These are phyloP conservation scores for Sicyos baderoa DNA, from an alignment of 306 rosid species.

Conservation along the genomic window DNA sequence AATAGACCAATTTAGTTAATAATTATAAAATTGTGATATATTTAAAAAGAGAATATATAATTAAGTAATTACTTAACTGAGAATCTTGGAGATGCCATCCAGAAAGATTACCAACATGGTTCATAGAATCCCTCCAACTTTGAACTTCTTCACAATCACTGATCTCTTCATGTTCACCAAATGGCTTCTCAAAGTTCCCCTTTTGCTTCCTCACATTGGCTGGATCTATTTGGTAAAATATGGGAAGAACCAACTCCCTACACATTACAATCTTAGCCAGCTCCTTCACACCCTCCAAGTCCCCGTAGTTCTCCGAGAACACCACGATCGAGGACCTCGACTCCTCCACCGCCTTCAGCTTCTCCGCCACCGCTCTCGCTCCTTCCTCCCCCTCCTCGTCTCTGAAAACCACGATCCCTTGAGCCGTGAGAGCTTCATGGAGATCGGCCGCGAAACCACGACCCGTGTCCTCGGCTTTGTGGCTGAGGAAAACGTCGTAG, in stretches of 20 bases:
- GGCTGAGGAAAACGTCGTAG: conserved; percentile 27
- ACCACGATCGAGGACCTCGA: conserved; percentile 39
- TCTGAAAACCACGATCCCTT: conserved; percentile 30
- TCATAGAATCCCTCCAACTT: conserved; percentile 32
- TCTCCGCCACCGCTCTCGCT: conserved; percentile 27
- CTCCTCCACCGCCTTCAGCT: conserved; percentile 33
- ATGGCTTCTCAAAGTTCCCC: conserved; percentile 17
- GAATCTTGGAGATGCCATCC: conserved; percentile 12
- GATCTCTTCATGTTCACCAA: conserved; percentile 24
- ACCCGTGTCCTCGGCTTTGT: conserved; percentile 32
- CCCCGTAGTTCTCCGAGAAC: conserved; percentile 35
- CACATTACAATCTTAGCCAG: conserved; percentile 31
- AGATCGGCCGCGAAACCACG: conserved; percentile 29
- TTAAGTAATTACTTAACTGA: conserved; percentile 1
- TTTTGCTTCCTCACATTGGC: conserved; percentile 29
- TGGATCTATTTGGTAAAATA: conserved; percentile 40
- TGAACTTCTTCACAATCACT: conserved; percentile 15
- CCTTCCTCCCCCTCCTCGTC: conserved; percentile 19
- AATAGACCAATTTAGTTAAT: no score
- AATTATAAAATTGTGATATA: no score
- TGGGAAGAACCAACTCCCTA: conserved; percentile 27
- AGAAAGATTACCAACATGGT: neutral
- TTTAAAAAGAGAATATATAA: no score
- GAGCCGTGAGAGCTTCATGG: conserved; percentile 25
- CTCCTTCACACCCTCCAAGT: conserved; percentile 32